Evolutionary conservation across 768 basidiomycete genomes (phyloP).

Genomic region (Boletellus ananas): DNA sequence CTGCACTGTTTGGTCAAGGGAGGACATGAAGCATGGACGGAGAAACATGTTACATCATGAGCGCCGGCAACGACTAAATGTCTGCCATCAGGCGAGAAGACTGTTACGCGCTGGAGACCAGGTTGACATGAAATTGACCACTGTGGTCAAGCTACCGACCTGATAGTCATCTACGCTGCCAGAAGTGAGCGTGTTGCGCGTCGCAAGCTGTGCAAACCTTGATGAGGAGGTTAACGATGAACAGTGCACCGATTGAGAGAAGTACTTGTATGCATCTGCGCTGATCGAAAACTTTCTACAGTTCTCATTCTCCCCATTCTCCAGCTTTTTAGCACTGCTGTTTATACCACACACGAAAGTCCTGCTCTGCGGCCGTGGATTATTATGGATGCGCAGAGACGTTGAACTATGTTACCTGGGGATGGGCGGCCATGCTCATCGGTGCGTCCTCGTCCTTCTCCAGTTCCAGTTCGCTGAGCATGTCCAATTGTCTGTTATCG

Average conservation of each 20-base stretch:
- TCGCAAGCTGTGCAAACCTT: conserved; percentile 31
- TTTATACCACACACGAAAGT: conserved; percentile 85
- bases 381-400: neutral
- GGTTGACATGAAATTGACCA: conserved; percentile 1
- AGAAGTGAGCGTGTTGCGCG: conserved; percentile 58
- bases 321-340: conserved; percentile 58
- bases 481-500: conserved; percentile 47
- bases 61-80: conserved; percentile 71
- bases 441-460: conserved; percentile 86
- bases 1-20: conserved; percentile 31
- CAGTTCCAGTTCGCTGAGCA: conserved; percentile 69
- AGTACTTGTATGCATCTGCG: conserved; percentile 53
- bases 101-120: conserved; percentile 69
- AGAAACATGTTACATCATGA: conserved; percentile 50
- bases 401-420: conserved; percentile 41
- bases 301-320: conserved; percentile 75
- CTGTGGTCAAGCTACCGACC: conserved; percentile 40
- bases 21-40: conserved; percentile 14
- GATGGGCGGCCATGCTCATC: conserved; percentile 85
- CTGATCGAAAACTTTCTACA: conserved; percentile 65
- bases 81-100: conserved; percentile 65
- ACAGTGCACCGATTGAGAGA: conserved; percentile 2
- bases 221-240: conserved; percentile 8
- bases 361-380: conserved; percentile 34
- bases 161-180: conserved; percentile 77